Conservation (phyloP, 108 stramenopile genomes). For the Poteriospumella lacustris region DNA sequence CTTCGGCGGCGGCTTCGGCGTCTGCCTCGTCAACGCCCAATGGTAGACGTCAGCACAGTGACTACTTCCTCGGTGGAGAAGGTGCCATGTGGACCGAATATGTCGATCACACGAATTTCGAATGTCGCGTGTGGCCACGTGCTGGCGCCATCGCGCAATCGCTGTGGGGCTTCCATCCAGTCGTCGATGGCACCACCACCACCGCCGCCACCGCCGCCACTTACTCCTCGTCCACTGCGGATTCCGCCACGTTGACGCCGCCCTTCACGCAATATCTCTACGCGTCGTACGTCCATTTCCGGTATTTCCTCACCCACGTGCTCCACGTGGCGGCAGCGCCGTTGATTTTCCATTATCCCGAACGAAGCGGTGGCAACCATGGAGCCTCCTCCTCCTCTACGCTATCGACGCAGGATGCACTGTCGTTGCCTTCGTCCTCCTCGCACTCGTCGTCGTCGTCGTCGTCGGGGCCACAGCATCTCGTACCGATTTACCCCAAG, state of each 20-base stretch:
- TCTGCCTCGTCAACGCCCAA: neutral
- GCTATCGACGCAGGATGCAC: too few species aligned
- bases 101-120: conserved; percentile 1
- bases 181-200: neutral
- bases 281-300: neutral
- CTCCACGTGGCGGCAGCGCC: neutral
- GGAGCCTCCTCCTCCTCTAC: too few species aligned
- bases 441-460: neutral
- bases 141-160: neutral
- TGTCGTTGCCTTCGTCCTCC: too few species aligned
- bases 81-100: conserved; percentile 24
- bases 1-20: too few species aligned
- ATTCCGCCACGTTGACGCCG: neutral
- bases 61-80: conserved; percentile 16
- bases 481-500: neutral
- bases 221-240: neutral
- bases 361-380: neutral
- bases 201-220: neutral
- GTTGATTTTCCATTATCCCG: neutral
- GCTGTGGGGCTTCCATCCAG: neutral
- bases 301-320: neutral
- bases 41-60: neutral
- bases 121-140: conserved; percentile 20
- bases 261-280: neutral
- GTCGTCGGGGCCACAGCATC: neutral